Conservation (phyloP, 2,329 filamentous ascomycete species). For the Westerdykella ornata region DNA sequence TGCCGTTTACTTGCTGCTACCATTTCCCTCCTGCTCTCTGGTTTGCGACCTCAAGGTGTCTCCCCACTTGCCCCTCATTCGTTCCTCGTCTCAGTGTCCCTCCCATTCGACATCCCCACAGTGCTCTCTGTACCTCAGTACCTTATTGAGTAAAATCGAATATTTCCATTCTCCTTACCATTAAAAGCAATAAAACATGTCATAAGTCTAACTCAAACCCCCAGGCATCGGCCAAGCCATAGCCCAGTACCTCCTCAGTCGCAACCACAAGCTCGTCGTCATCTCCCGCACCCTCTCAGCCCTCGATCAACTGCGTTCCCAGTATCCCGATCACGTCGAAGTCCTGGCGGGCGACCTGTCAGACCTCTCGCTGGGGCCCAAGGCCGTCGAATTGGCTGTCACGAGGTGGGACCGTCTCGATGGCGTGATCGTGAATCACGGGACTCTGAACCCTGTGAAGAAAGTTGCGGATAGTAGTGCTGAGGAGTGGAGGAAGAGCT, state of each 20-base stretch:
- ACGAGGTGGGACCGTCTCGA: conserved; percentile 67
- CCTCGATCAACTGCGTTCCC: conserved; percentile 42
- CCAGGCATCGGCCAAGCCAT: conserved; percentile 57
- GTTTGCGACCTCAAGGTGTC: not conserved
- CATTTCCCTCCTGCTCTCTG: not conserved
- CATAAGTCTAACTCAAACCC: too few species aligned
- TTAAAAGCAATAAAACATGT: too few species aligned
- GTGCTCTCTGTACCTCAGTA: conserved; percentile 1
- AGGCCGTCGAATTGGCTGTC: conserved; percentile 59
- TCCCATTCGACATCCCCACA: not conserved
- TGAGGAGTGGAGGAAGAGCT: conserved; percentile 67
- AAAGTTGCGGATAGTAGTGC: conserved; percentile 60
- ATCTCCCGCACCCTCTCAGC: conserved; percentile 51
- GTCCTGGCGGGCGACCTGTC: conserved; percentile 53
- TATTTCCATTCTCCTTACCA: too few species aligned
- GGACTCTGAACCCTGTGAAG: conserved; percentile 67
- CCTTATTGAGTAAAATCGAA: too few species aligned
- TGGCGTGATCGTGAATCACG: conserved; percentile 82
- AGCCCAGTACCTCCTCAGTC: conserved; percentile 52
- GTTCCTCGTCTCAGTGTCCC: not conserved
- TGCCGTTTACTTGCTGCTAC: not conserved
- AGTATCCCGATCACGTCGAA: conserved; percentile 51
- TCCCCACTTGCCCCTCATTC: not conserved
- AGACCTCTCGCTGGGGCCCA: conserved; percentile 49
- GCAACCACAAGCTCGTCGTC: conserved; percentile 51